phyloP scores from a whole-genome alignment of 2,329 filamentous ascomycete genomes.

The Didymosphaeria variabile region DNA sequence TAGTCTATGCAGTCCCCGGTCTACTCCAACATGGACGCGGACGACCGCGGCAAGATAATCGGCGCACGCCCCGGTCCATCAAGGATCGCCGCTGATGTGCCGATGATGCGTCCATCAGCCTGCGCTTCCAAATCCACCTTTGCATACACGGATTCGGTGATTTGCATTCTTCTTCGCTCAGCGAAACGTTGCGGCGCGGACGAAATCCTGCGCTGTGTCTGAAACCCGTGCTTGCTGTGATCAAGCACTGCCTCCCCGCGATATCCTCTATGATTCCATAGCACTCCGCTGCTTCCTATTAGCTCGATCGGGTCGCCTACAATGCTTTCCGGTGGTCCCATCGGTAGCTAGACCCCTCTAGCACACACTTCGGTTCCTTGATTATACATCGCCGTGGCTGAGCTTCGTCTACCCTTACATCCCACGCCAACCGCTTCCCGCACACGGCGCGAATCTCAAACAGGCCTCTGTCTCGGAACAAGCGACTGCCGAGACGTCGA shows the following conservation, averaged over 20 bases:
- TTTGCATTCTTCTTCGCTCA: constrained; percentile 8
- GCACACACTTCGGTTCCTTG: background rate
- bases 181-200: background rate
- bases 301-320: background rate
- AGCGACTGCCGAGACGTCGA: constrained; percentile 7
- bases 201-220: background rate
- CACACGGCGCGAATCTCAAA: constrained; percentile 9
- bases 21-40: background rate
- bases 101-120: constrained; percentile 6
- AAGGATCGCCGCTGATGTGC: background rate
- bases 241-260: background rate
- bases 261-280: too few species aligned
- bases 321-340: too few species aligned
- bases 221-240: background rate
- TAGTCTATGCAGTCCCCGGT: background rate
- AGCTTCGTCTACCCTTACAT: background rate
- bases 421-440: background rate
- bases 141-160: background rate
- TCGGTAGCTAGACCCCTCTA: background rate
- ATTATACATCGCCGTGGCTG: constrained; percentile 1
- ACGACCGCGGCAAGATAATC: constrained; percentile 3
- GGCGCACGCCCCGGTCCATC: background rate
- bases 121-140: background rate
- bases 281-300: constrained; percentile 4
- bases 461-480: constrained; percentile 5